Evolutionary conservation across 2,329 filamentous ascomycete species (phyloP).

Genomic region (Diaporthe helianthi): DNA sequence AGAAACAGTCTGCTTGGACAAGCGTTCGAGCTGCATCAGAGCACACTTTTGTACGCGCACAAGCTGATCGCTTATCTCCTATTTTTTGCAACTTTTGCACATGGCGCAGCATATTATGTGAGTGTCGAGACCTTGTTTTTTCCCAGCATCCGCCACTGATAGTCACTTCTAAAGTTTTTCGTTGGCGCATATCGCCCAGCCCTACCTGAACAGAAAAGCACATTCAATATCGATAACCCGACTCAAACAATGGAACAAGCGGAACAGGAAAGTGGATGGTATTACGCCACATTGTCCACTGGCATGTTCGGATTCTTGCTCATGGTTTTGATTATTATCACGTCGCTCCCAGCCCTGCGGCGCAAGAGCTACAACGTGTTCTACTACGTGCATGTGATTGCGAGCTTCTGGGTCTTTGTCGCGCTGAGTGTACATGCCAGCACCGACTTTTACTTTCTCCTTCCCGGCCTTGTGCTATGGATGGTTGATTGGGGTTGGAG

Average conservation of each 20-base stretch:
- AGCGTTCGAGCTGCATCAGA: slow-evolving; percentile 34
- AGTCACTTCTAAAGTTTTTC: background rate
- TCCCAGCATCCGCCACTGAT: background rate
- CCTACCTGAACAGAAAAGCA: slow-evolving; percentile 1
- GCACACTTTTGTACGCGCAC: slow-evolving; percentile 34
- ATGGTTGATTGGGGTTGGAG: slow-evolving; percentile 32
- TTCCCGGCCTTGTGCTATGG: slow-evolving; percentile 32
- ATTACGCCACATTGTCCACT: slow-evolving; percentile 25
- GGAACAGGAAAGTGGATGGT: slow-evolving; percentile 14
- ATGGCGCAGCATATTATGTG: slow-evolving; percentile 33
- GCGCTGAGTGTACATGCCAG: slow-evolving; percentile 32
- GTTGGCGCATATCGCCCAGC: slow-evolving; percentile 7
- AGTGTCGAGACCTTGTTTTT: background rate
- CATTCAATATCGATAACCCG: slow-evolving; percentile 34
- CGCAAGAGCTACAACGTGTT: slow-evolving; percentile 34
- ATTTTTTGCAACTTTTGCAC: slow-evolving; percentile 15
- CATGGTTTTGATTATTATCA: slow-evolving; percentile 29
- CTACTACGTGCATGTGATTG: slow-evolving; percentile 34
- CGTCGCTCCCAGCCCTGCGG: slow-evolving; percentile 32
- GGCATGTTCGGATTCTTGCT: slow-evolving; percentile 26
- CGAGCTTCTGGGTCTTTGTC: slow-evolving; percentile 26
- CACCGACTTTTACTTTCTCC: slow-evolving; percentile 36
- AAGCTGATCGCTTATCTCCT: slow-evolving; percentile 33
- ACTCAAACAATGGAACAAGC: slow-evolving; percentile 31
- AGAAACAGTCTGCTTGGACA: slow-evolving; percentile 34